phyloP scores from a whole-genome alignment of 768 basidiomycete species.

The Amanita muscaria region DNA sequence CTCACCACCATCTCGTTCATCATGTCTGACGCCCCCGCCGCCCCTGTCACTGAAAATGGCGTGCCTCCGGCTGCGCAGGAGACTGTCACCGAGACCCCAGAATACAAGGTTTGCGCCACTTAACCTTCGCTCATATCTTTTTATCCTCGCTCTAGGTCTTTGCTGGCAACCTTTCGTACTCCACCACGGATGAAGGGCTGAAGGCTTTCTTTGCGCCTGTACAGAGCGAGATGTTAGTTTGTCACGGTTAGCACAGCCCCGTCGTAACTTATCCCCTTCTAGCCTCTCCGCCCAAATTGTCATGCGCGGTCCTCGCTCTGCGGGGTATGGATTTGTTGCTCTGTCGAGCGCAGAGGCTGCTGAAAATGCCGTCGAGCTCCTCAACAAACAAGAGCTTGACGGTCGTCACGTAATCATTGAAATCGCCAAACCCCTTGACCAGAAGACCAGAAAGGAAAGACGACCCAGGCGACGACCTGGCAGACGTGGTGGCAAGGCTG shows the following conservation, averaged over 20 bases:
- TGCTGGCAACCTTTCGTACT: constrained; percentile 92
- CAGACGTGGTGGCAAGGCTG: constrained; percentile 80
- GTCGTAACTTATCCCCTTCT: constrained; percentile 11
- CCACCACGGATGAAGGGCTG: constrained; percentile 91
- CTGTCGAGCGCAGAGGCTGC: constrained; percentile 75
- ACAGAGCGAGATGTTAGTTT: constrained; percentile 76
- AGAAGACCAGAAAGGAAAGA: constrained; percentile 79
- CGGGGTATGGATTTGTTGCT: constrained; percentile 91
- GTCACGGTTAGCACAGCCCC: constrained; percentile 18
- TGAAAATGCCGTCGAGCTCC: constrained; percentile 74
- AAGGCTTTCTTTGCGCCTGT: constrained; percentile 89
- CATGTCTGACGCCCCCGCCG: constrained; percentile 91
- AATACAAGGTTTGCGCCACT: constrained; percentile 59
- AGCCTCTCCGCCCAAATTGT: constrained; percentile 84
- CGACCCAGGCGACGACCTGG: constrained; percentile 73
- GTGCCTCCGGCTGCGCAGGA: constrained; percentile 73
- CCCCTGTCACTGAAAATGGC: constrained; percentile 76
- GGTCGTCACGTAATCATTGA: constrained; percentile 86
- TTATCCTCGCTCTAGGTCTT: constrained; percentile 55
- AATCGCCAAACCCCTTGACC: constrained; percentile 84
- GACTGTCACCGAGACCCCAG: constrained; percentile 59
- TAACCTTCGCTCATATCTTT: constrained; percentile 6
- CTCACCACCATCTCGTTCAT: constrained; percentile 46
- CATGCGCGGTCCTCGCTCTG: constrained; percentile 74
- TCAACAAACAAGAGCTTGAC: constrained; percentile 85